phyloP scores from a whole-genome alignment of 805 yeast species.

The Ogataea henricii region DNA sequence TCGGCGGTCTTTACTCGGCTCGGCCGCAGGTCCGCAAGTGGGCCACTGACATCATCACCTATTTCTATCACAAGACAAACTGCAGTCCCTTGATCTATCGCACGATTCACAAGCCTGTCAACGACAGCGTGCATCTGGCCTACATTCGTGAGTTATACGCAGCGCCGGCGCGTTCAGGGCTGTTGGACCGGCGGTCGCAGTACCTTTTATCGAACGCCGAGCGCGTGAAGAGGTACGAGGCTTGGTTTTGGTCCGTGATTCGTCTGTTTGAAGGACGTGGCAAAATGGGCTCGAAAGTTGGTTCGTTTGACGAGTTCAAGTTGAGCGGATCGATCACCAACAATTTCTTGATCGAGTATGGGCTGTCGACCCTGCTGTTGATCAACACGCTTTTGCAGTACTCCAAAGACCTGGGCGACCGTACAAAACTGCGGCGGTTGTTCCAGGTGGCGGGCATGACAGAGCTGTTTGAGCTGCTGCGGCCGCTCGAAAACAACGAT shows the following conservation, averaged over 20 bases:
- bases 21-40: slow-evolving; percentile 77
- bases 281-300: slow-evolving; percentile 85
- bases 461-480: slow-evolving; percentile 38
- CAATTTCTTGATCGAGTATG: slow-evolving; percentile 57
- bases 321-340: slow-evolving; percentile 57
- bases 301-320: slow-evolving; percentile 83
- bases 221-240: slow-evolving; percentile 33
- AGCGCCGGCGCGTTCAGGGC: slow-evolving; percentile 16
- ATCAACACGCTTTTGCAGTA: slow-evolving; percentile 51
- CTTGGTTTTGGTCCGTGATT: slow-evolving; percentile 37
- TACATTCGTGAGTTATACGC: slow-evolving; percentile 32
- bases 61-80: slow-evolving; percentile 38
- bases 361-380: slow-evolving; percentile 51
- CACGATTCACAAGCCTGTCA: slow-evolving; percentile 31
- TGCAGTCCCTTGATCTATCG: slow-evolving; percentile 25
- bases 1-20: slow-evolving; percentile 78
- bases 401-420: slow-evolving; percentile 35
- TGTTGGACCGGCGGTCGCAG: slow-evolving; percentile 31
- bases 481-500: slow-evolving; percentile 43
- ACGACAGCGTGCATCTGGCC: slow-evolving; percentile 37
- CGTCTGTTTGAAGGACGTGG: slow-evolving; percentile 65
- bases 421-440: slow-evolving; percentile 51
- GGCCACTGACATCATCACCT: slow-evolving; percentile 79
- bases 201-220: slow-evolving; percentile 29
- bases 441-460: slow-evolving; percentile 44